Evolutionary conservation across 345 rosid species (phyloP), one percentile per base, ranked within the genome.

Genomic region (Bruguiera gymnorhiza): DNA sequence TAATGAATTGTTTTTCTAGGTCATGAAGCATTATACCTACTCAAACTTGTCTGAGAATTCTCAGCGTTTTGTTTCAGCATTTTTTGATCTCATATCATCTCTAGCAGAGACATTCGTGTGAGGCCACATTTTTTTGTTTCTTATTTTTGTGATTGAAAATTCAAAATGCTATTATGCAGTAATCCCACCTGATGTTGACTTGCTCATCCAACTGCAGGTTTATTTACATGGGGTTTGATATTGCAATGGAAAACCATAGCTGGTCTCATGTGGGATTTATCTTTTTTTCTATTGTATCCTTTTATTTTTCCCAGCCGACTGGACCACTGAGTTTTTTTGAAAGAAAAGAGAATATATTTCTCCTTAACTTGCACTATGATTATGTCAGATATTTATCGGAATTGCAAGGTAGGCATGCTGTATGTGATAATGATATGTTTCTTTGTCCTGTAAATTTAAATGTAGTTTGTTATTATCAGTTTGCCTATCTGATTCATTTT

Each of bases 181-280:
- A 66, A 58, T 66, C 69, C 20, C 37, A 20, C 11, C 56, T 62
- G 74, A 52, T 60, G 4, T 65, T 69, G 66, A 71, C 51, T 48
- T 56, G 30, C 65, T 55, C 76, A 64, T 75, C 63, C 66, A 60
- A 70, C 73, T 79, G 76, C 91, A 95, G 99, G 79, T 95, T 95
- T 76, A 95, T 95, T 70, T 95, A 95, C 87, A 92, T 95, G 99
- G 99, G 99, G 23, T 95, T 90, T 79, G 97, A 92, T 81, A 95
- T 95, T 78, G 97, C 97, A 60, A 92, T 95, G 92, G 99, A 92
- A 78, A 89, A 89, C 74, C 99, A 95, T 75, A 92, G 97, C 78
- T 95, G 99, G 99, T 92, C 99, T 11, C 97, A 92, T 63, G 63
- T 87, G 68, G 99, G 99, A 61, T 95, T 95, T 78, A 92, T 92